Base-by-base conservation (phyloP, 768 basidiomycete genomes). In the Leccinum aurantiacum region DNA sequence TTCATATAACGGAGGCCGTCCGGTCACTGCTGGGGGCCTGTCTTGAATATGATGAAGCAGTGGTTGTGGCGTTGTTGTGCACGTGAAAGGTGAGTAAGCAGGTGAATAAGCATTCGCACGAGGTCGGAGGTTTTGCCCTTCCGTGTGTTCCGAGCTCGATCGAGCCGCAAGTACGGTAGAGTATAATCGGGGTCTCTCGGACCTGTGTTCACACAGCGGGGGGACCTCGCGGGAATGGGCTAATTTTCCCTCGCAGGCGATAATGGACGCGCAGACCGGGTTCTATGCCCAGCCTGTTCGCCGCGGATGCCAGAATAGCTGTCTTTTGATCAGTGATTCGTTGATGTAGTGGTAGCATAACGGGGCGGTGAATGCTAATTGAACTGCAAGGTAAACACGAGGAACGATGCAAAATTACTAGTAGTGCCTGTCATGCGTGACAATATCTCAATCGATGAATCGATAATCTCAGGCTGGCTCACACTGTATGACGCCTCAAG, bases 301-400 rank as follows among this genome's bases (percentile, higher is more conserved):
- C 90, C 53, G 90, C 90, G 37, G 78, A 82, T 63, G 79, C 19
- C 4, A 50, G 27, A 50, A 49, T 25, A 13, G 27, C 15, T n/a
- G 48, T 31, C 17, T 51, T 51, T 15, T 27, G 31, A 52, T 33
- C 24, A 52, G 15, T 33, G 48, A 25, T 49, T 15, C 8, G 25
- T 49, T 24, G 15, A 25, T 8, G 25, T 56, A 88, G 89, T 53
- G 90, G 38, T 41, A 17, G 38, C 38, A 9, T n/a, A 41, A 41
- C 38, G 38, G 38, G 38, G 38, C n/a, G n/a, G 44, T 44, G 44
- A 19, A 44, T 44, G 9, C 17, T 15, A 41, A 41, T 41, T 17
- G 87, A 90, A n/a, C 69, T 86, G 48, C 48, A 24, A 25, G 37
- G 79, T 93, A 17, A 82, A 91, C 61, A 79, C 80, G 94, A 14